Conservation (phyloP, 2,329 filamentous ascomycete genomes). For the Trichophyton equinum region DNA sequence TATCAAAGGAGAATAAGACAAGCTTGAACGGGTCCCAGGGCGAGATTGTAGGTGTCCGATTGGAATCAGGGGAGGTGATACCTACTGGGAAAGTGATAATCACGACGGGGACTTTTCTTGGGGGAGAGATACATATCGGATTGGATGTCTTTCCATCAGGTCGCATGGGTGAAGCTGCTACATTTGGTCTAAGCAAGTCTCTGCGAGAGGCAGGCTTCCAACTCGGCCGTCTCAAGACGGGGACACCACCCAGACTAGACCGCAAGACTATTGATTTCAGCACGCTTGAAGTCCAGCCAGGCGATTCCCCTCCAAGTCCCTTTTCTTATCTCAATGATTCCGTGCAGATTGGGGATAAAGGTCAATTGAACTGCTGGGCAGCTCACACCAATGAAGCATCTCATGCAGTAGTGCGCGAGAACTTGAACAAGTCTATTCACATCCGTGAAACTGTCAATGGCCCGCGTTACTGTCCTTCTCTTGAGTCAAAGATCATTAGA, state of each 20-base stretch:
- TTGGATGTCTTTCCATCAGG: slow-evolving; percentile 74
- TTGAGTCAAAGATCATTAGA: slow-evolving; percentile 86
- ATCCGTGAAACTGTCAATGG: slow-evolving; percentile 92
- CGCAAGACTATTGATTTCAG: slow-evolving; percentile 69
- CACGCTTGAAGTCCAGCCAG: slow-evolving; percentile 57
- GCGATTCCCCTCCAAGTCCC: slow-evolving; percentile 73
- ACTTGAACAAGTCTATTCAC: slow-evolving; percentile 92
- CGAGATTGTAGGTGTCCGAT: slow-evolving; percentile 68
- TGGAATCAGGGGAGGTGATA: slow-evolving; percentile 79
- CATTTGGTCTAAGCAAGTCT: slow-evolving; percentile 83
- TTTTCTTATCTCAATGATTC: slow-evolving; percentile 80
- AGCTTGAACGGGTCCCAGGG: slow-evolving; percentile 44
- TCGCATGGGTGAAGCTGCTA: slow-evolving; percentile 85
- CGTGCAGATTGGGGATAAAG: slow-evolving; percentile 55
- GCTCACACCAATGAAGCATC: slow-evolving; percentile 76
- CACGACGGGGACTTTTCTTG: slow-evolving; percentile 89
- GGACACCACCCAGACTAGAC: slow-evolving; percentile 80
- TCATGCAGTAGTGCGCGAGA: slow-evolving; percentile 72
- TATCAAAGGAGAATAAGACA: slow-evolving; percentile 44
- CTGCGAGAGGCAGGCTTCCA: slow-evolving; percentile 77
- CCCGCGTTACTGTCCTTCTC: slow-evolving; percentile 85
- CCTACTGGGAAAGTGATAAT: slow-evolving; percentile 74
- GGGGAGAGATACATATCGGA: slow-evolving; percentile 93
- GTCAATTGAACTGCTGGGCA: slow-evolving; percentile 74
- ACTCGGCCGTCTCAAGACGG: slow-evolving; percentile 84